A percentile compares a stretch with the other conserved stretches of the same genome.
phyloP scores from a whole-genome alignment of 2,329 filamentous ascomycete species.

The Huntiella omanensis region DNA sequence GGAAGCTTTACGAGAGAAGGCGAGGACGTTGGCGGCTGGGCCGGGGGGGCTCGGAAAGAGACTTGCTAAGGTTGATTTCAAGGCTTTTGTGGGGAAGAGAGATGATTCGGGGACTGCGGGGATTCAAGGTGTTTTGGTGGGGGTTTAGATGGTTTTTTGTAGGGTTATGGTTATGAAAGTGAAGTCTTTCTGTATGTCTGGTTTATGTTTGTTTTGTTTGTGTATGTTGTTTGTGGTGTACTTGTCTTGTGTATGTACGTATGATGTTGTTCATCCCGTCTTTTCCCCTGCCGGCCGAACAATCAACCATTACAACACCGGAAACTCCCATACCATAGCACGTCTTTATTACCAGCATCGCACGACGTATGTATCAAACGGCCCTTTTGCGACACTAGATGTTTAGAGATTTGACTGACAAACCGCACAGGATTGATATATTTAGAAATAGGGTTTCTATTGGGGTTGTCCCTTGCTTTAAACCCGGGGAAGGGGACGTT shows the following conservation, averaged over 20 bases:
- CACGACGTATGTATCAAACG: too few relatives aligned
- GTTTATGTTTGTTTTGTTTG: not conserved
- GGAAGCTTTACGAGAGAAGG: constrained; percentile 54
- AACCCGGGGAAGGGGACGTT: too few relatives aligned
- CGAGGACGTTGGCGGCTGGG: constrained; percentile 34
- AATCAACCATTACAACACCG: too few relatives aligned
- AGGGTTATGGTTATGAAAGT: not conserved
- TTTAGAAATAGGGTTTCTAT: too few relatives aligned
- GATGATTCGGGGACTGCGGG: constrained; percentile 69
- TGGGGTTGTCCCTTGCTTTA: too few relatives aligned
- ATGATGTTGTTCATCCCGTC: too few relatives aligned
- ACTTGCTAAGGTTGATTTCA: constrained; percentile 50
- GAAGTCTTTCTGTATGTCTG: not conserved
- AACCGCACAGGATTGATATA: too few relatives aligned
- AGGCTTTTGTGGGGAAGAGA: constrained; percentile 65
- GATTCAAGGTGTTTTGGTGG: constrained; percentile 64
- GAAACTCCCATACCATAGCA: too few relatives aligned
- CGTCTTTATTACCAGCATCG: too few relatives aligned
- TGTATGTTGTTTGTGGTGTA: not conserved
- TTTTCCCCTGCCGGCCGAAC: too few relatives aligned
- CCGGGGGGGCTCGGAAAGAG: constrained; percentile 29
- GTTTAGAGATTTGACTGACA: too few relatives aligned
- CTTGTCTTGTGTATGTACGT: not conserved
- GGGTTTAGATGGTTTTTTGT: constrained; percentile 23
- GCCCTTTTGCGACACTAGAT: too few relatives aligned